Conservation (phyloP, 1,284 basidiomycete genomes). For the Phenoliferia sp. region DNA sequence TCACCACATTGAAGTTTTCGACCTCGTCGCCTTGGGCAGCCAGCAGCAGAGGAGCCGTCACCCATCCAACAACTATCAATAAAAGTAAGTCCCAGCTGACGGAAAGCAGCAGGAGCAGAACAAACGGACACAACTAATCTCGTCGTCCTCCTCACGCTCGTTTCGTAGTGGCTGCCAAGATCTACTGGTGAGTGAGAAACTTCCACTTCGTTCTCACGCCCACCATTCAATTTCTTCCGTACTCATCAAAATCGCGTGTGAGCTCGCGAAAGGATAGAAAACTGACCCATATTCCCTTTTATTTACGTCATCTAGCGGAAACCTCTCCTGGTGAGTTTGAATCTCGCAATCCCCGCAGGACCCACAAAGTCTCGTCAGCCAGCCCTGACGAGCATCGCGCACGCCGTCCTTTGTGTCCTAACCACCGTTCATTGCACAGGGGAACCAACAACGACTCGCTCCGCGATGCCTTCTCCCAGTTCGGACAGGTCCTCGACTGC, state of each 20-base stretch:
- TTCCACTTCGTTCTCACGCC: not conserved
- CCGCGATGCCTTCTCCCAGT: slow-evolving; percentile 28
- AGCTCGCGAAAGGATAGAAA: not conserved
- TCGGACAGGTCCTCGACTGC: slow-evolving; percentile 34
- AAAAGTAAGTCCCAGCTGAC: too few relatives aligned
- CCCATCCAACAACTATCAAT: too few relatives aligned
- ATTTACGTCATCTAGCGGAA: slow-evolving; percentile 22
- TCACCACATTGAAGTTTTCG: too few relatives aligned
- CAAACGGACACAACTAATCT: not conserved
- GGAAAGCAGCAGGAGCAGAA: too few relatives aligned
- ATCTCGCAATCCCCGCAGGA: not conserved
- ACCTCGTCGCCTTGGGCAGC: too few relatives aligned
- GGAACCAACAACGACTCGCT: slow-evolving; percentile 31
- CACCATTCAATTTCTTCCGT: not conserved
- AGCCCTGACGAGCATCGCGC: not conserved
- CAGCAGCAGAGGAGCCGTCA: too few relatives aligned
- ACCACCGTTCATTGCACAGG: slow-evolving; percentile 1
- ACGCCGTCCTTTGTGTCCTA: not conserved
- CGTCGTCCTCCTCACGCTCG: not conserved
- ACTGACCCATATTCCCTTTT: not conserved
- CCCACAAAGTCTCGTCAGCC: not conserved
- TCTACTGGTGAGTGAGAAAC: slow-evolving; percentile 16
- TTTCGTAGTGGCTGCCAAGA: slow-evolving; percentile 16
- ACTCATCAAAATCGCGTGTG: not conserved
- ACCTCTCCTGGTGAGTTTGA: slow-evolving; percentile 27